Base-by-base conservation (phyloP, 257 asterid genomes). In the Eustoma russellianum region DNA sequence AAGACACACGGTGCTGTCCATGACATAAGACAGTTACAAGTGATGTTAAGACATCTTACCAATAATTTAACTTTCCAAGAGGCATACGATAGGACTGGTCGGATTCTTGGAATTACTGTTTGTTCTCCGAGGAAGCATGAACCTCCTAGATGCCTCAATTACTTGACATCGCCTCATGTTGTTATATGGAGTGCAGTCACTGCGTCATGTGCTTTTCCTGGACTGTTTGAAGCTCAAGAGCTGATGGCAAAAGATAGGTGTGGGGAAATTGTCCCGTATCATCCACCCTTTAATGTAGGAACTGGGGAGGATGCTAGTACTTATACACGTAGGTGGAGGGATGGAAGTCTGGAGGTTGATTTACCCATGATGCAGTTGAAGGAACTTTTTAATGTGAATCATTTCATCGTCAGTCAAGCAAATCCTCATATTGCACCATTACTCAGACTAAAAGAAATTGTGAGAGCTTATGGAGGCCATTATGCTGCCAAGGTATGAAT, bases 131-230 rank as follows among this genome's bases (percentile, higher is more conserved):
- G 98, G 74, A 87, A 88, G 71, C 98, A 92, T 12, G 98, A 92
- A 62, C 97, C 98, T 49, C 97, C 98, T 12, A 79, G 98, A 70
- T 92, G 98, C 66, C 92, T 92, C 16, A 92, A 88, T 70, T 92
- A 92, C 80, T 73, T 92, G 84, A 92, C 98, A 47, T 85, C 98
- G 1, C 98, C 98, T 13, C 98, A 92, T 74, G 98, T 92, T 2
- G 95, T 92, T 17, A 88, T 88, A 69, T 92, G 98, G 98, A 92
- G 98, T 16, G 98, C 97, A 0, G 98, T 92, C 64, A 85, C 93
- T 2, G 97, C 98, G 41, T 92, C 98, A 13, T 92, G 98, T 61
- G 97, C 98, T 0, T 92, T 92, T 70, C 97, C 97, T 0, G 98
- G 98, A 15, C 88, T 88, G 33, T 91, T 87, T 43, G 98, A 87